Conservation (phyloP, 768 basidiomycete species). For the Pleurotus giganteus region DNA sequence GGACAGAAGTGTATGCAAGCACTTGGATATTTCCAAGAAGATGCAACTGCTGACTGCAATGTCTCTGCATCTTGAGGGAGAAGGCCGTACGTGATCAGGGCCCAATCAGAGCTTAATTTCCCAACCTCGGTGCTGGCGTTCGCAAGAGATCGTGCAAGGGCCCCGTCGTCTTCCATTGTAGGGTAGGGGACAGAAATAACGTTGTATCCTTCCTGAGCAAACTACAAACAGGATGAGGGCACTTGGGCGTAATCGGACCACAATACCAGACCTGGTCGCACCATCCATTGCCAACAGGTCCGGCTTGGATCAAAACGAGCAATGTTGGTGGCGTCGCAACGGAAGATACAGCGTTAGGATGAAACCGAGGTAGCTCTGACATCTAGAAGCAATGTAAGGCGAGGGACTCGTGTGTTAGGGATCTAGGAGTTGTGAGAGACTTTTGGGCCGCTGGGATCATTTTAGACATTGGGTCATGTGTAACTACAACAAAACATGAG, state of each 20-base stretch:
- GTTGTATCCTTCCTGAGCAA: conserved; percentile 9
- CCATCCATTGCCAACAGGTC: conserved; percentile 1
- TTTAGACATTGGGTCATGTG: too few species aligned
- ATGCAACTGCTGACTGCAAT: background rate
- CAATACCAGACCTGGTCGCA: conserved; percentile 3
- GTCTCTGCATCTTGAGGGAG: conserved; percentile 1
- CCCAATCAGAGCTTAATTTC: conserved; percentile 6
- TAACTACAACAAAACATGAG: background rate
- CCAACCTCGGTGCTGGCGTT: background rate
- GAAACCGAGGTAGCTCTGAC: background rate
- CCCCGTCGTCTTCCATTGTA: background rate
- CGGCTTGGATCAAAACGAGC: background rate
- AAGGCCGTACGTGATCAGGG: conserved; percentile 8
- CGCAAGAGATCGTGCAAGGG: background rate
- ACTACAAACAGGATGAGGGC: background rate
- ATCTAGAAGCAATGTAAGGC: background rate
- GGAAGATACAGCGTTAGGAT: conserved; percentile 6
- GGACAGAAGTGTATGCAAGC: conserved; percentile 9
- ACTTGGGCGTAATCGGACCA: background rate
- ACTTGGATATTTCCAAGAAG: background rate
- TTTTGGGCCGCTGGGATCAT: background rate
- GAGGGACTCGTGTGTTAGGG: background rate
- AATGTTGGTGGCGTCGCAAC: conserved; percentile 1
- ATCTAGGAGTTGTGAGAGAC: background rate
- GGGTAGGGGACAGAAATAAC: conserved; percentile 4